A percentile compares a stretch with the other conserved stretches of the same genome.
Conservation (phyloP, 2,329 filamentous ascomycete species). For the Exophiala lecanii-corni region DNA sequence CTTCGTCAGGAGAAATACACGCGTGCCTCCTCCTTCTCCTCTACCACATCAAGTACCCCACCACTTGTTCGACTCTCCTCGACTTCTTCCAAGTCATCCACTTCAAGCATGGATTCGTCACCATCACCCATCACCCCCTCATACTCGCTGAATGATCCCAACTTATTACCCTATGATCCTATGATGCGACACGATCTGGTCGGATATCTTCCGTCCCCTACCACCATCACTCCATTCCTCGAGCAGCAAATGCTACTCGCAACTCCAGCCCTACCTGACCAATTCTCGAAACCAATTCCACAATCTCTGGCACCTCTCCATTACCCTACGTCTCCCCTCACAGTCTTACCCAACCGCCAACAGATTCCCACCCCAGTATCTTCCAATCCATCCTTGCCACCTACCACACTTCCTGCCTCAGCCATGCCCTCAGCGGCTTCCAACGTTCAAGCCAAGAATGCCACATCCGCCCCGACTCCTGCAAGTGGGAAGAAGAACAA, state of each 20-base stretch:
- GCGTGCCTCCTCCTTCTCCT: slow-evolving; percentile 25
- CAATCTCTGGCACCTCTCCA: slow-evolving; percentile 10
- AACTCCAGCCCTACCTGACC: slow-evolving; percentile 15
- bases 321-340: slow-evolving; percentile 16
- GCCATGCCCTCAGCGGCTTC: slow-evolving; percentile 7
- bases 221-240: slow-evolving; percentile 27
- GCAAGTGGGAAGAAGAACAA: slow-evolving; percentile 51
- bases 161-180: slow-evolving; percentile 23
- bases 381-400: slow-evolving; percentile 6
- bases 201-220: slow-evolving; percentile 24
- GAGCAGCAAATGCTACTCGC: slow-evolving; percentile 25
- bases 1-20: slow-evolving; percentile 20
- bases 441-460: slow-evolving; percentile 11
- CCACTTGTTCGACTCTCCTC: slow-evolving; percentile 23
- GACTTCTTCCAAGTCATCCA: slow-evolving; percentile 21
- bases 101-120: slow-evolving; percentile 28
- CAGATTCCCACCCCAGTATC: slow-evolving; percentile 14
- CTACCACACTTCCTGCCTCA: not conserved
- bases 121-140: slow-evolving; percentile 26
- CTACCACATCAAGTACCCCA: slow-evolving; percentile 20
- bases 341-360: slow-evolving; percentile 12
- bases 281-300: slow-evolving; percentile 13
- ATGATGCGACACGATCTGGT: slow-evolving; percentile 23
- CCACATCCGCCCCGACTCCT: slow-evolving; percentile 8
- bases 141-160: slow-evolving; percentile 24